Base-by-base conservation (phyloP, 306 rosid genomes). In the Hippophae rhamnoides region DNA sequence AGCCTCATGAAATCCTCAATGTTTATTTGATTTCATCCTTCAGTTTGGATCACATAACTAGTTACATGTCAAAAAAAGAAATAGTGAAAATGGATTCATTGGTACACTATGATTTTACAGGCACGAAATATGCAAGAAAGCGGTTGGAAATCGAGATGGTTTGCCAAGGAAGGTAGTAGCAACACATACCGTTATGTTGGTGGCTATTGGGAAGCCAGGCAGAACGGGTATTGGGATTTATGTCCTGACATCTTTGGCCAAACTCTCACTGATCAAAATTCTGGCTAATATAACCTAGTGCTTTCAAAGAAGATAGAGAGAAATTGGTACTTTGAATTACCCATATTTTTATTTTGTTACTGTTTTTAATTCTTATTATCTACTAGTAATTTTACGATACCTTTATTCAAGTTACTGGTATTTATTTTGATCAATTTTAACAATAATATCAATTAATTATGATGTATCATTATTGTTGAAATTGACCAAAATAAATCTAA, bases 121-220 rank as follows among this genome's bases (percentile, higher is more conserved):
- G 96, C 99, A 26, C 81, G 97, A 68, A 84, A 80, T 74, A 88
- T 93, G 99, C 99, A 93, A 80, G 97, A 93, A 69, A 74, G 89
- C 18, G 99, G 99, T 47, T 93, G 99, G 99, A 84, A 79, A 74
- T 95, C 99, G 4, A 84, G 79, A 62, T 93, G 99, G 99, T 93
- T 93, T 67, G 74, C 82, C 0, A 79, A 70, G 74, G 97, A 93
- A 53, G 81, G 82, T 69, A 86, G 65, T 4, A 86, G 76, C 7
- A 97, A 90, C 47, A 18, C 95, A 12, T 89, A 89, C 75, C 80
- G 77, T 54, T 93, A 86, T 23, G 7, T 67, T 10, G 95, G 99
- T 47, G 99, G 95, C 56, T 93, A 93, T 50, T 93, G 99, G 99
- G 99, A 89, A 65, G 85, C 99, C 57, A 76, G 90, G 64, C 79